Evolutionary conservation across 2,329 filamentous ascomycete species (phyloP).

Genomic region (Metarhizium brunneum): DNA sequence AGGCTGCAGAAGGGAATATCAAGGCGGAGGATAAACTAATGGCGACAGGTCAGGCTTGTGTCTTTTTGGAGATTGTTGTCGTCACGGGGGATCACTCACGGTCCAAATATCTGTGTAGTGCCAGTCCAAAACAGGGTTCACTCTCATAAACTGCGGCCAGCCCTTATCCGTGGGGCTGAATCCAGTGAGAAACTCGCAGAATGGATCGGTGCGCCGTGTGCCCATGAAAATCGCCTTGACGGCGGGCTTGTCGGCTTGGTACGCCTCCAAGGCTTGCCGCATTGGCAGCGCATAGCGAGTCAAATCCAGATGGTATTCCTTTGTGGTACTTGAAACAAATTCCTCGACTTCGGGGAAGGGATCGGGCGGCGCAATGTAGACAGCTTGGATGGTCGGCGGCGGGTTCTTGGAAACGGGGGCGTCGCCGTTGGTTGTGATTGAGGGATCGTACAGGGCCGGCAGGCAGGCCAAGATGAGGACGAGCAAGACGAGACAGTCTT

Average conservation of each 20-base stretch:
- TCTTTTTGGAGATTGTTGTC: background rate
- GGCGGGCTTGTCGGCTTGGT: slow-evolving; percentile 53
- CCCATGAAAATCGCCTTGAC: slow-evolving; percentile 50
- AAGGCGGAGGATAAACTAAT: slow-evolving; percentile 70
- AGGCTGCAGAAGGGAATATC: slow-evolving; percentile 75
- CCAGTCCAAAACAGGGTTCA: slow-evolving; percentile 97
- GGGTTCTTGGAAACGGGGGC: slow-evolving; percentile 18
- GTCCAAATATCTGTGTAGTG: slow-evolving; percentile 93
- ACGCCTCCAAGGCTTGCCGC: slow-evolving; percentile 70
- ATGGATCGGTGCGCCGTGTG: slow-evolving; percentile 88
- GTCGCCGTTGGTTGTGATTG: slow-evolving; percentile 11
- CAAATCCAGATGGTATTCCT: slow-evolving; percentile 65
- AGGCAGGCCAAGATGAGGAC: slow-evolving; percentile 70
- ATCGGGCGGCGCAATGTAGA: slow-evolving; percentile 80
- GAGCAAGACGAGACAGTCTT: slow-evolving; percentile 90
- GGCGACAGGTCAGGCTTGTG: background rate
- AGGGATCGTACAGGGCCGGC: slow-evolving; percentile 22
- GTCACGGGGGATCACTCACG: slow-evolving; percentile 42
- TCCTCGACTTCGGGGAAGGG: slow-evolving; percentile 80
- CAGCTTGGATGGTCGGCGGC: slow-evolving; percentile 53
- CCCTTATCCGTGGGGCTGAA: slow-evolving; percentile 83
- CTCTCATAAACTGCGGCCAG: slow-evolving; percentile 87
- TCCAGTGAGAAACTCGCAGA: slow-evolving; percentile 66
- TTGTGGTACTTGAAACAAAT: slow-evolving; percentile 63
- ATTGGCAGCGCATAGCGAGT: slow-evolving; percentile 69